Base-by-base conservation (phyloP, 1,284 basidiomycete genomes). In the Schizophyllum commune region DNA sequence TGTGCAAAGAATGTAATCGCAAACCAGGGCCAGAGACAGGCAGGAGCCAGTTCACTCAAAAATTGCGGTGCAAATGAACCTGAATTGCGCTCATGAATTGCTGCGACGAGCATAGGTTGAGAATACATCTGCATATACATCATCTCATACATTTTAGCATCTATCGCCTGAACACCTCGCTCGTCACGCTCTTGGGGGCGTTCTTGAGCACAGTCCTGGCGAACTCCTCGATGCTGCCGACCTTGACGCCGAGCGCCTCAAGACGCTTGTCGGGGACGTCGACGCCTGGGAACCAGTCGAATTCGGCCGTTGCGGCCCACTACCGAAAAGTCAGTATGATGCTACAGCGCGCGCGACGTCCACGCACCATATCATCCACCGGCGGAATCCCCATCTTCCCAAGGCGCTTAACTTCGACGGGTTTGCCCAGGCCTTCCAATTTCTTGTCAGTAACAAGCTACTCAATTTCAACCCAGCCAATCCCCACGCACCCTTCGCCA, bases 351-450 rank as follows among this genome's bases (percentile, higher is more conserved):
- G 13, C 51, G 8, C 56, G 19, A 15, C 20, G 8, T 20, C 32
- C 27, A 62, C 69, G 20, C 39, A 73, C 73, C 70, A 71, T 74
- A 1, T 67, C 58, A 39, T 74, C 72, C 4, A 69, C 4, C 60
- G 71, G 70, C 63, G 66, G 53, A 57, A 67, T 61, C 13, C 68
- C 71, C 58, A 51, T 8, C 2, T 62, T 56, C 8, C 39, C 52
- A 2, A 56, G 39, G 13, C 54, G 17, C 54, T 65, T 63, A 53
- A 71, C 74, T 13, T 63, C 65, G 15, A 73, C 70, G 0, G 65
- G 64, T 27, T 67, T 71, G 20, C 68, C 72, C 17, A 72, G 4
- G 4, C 62, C 71, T 72, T 32, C 13, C 59, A 9, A 5, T 27
- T 27, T 5, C 27, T 8, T 9, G 27, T 33, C 8, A 51, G 39